Evolutionary conservation across 1,284 basidiomycete species (phyloP).

Genomic region (Ustilago crameri): DNA sequence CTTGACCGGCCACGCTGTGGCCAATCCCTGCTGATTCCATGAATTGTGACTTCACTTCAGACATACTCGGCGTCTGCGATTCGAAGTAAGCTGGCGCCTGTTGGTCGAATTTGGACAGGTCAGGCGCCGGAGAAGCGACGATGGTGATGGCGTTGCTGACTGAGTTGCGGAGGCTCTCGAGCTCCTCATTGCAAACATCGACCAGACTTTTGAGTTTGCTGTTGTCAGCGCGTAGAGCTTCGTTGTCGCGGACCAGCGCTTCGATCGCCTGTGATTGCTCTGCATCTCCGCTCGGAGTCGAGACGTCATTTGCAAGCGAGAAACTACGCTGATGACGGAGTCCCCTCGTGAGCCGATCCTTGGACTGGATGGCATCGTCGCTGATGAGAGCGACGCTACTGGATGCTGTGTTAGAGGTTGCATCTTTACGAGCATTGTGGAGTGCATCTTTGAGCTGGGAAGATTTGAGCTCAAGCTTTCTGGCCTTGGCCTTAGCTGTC

Average conservation of each 20-base stretch:
- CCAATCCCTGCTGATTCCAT: not conserved
- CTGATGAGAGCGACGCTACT: constrained; percentile 18
- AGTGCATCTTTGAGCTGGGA: constrained; percentile 43
- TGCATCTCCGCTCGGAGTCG: constrained; percentile 7
- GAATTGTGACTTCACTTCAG: not conserved
- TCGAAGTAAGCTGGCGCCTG: constrained; percentile 3
- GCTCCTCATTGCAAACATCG: constrained; percentile 57
- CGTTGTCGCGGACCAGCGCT: constrained; percentile 49
- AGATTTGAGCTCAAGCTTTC: constrained; percentile 69
- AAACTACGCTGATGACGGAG: constrained; percentile 27
- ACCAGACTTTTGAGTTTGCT: constrained; percentile 44
- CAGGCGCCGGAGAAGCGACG: constrained; percentile 28
- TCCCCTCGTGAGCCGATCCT: constrained; percentile 33
- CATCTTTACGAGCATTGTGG: constrained; percentile 26
- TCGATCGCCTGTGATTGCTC: constrained; percentile 29
- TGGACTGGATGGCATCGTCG: constrained; percentile 38
- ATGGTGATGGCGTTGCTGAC: constrained; percentile 27
- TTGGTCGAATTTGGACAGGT: constrained; percentile 19
- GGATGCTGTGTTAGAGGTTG: constrained; percentile 12
- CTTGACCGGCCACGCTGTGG: not conserved
- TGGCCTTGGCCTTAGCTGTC: constrained; percentile 76
- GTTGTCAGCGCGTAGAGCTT: constrained; percentile 43
- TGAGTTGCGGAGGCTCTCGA: constrained; percentile 43
- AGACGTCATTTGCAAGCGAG: constrained; percentile 11
- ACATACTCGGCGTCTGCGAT: not conserved